Base-by-base conservation (phyloP, 164 flowering plant species). In the Nymphaea colorata region DNA sequence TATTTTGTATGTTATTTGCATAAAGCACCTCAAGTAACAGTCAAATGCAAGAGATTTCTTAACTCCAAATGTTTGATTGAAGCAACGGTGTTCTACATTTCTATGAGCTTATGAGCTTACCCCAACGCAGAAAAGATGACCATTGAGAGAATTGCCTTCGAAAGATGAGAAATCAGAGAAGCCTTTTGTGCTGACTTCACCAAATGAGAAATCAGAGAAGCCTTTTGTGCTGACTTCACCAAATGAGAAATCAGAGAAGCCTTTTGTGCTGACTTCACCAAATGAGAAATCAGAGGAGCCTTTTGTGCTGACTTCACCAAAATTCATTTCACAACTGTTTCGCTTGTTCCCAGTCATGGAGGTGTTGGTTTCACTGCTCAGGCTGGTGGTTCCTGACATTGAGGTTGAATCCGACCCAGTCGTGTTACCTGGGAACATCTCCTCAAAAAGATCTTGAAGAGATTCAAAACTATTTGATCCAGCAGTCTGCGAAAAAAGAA, bases 391-490 rank as follows among this genome's bases (percentile, higher is more conserved):
- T 44, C 67, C 18, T 57, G 66, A 6, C 5, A 59, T 72, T 67
- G 79, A 71, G 45, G 77, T 60, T 3, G 79, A 71, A 25, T 65
- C 65, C 25, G 78, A 79, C 3, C 77, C 62, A 12, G 73, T 79
- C 3, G 67, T 65, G 64, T 87, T 90, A 5, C 67, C 75, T 18
- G 82, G 80, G 72, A 89, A 82, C 89, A 93, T 82, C 15, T 87
- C 96, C 42, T 83, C 81, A 68, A 90, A 93, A 61, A 93, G 70
- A 12, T 79, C 77, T 69, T 87, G 89, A 63, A 93, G 77, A 36
- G 89, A 81, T 77, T 93, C 89, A 43, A 93, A 89, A 73, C 82
- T 86, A 74, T 85, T 87, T 42, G 74, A 75, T 8, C 78, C 83
- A 68, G 78, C 80, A 71, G 79, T 96, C 98, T 93, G 80, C 69